A percentile compares a stretch with the other conserved stretches of the same genome.
Conservation (phyloP, 2,329 filamentous ascomycete species). For the Tolypocladium amazonense region DNA sequence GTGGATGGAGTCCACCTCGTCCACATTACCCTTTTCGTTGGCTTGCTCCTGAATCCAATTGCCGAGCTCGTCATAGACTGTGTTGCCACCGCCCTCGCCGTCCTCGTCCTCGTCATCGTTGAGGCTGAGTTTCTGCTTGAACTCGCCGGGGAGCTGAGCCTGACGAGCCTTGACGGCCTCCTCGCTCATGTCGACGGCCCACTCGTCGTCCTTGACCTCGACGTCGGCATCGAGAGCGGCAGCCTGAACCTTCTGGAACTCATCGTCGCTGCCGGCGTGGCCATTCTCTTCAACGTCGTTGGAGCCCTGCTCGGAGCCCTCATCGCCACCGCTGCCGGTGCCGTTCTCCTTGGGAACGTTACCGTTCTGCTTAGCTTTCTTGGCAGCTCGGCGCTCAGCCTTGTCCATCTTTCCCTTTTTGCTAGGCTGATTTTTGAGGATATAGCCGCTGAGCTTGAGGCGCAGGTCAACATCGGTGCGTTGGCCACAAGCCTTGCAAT, state of each 20-base stretch:
- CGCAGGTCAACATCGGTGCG: constrained; percentile 84
- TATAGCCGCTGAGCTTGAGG: constrained; percentile 94
- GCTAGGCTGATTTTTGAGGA: constrained; percentile 79
- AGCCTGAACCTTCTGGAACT: constrained; percentile 73
- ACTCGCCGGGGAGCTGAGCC: constrained; percentile 83
- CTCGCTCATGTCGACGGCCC: constrained; percentile 94
- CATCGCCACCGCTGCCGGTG: constrained; percentile 49
- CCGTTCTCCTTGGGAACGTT: constrained; percentile 46
- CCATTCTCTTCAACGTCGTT: constrained; percentile 40
- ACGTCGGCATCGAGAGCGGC: constrained; percentile 38
- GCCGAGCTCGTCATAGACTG: constrained; percentile 80
- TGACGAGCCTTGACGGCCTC: constrained; percentile 91
- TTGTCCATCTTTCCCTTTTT: constrained; percentile 97
- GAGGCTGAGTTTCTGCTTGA: constrained; percentile 84
- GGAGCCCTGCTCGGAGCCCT: constrained; percentile 38
- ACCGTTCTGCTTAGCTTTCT: constrained; percentile 72
- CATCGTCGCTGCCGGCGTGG: constrained; percentile 79
- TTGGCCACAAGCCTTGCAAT: constrained; percentile 98
- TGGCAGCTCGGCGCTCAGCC: constrained; percentile 80
- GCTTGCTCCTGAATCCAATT: constrained; percentile 79
- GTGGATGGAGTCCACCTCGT: constrained; percentile 75
- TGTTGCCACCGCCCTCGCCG: constrained; percentile 63
- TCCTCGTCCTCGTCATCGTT: constrained; percentile 75
- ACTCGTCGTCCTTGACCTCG: constrained; percentile 75
- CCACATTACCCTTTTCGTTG: constrained; percentile 59